Evolutionary conservation across 331 rosid genomes (phyloP).

Genomic region (Malus hybrid): DNA sequence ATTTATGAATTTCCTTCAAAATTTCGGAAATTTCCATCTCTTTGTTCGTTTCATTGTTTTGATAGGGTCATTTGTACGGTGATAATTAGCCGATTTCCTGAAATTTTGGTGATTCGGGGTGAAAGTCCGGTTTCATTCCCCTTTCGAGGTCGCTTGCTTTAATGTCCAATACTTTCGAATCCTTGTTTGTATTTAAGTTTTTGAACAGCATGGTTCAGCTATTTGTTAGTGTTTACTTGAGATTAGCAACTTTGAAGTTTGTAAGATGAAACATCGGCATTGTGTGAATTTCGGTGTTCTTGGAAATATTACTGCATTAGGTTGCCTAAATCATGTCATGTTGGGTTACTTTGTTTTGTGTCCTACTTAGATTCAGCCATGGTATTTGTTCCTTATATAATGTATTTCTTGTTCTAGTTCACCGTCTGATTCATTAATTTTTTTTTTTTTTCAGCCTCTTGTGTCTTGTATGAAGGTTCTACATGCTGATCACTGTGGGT

Average conservation of each 20-base stretch:
- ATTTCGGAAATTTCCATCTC: background rate
- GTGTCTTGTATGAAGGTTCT: conserved; percentile 8
- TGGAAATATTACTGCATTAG: background rate
- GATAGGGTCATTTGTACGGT: background rate
- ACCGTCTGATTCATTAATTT: background rate
- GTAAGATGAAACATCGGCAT: background rate
- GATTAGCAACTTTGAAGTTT: background rate
- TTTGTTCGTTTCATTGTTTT: background rate
- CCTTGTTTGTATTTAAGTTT: too few species aligned
- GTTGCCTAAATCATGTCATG: background rate
- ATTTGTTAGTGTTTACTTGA: too few species aligned
- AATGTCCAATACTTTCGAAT: background rate
- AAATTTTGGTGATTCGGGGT: background rate
- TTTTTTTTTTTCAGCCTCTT: background rate
- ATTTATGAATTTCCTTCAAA: background rate
- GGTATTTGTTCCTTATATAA: background rate
- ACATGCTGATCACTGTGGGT: conserved; percentile 18
- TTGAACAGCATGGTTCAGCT: too few species aligned
- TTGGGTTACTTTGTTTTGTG: background rate
- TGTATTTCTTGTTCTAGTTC: background rate
- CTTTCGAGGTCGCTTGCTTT: background rate
- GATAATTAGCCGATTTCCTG: background rate
- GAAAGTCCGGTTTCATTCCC: background rate
- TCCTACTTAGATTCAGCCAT: background rate
- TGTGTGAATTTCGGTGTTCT: background rate